These are phyloP conservation scores for Russula virescens DNA, from an alignment of 768 basidiomycete genomes.

Conservation along the genomic window DNA sequence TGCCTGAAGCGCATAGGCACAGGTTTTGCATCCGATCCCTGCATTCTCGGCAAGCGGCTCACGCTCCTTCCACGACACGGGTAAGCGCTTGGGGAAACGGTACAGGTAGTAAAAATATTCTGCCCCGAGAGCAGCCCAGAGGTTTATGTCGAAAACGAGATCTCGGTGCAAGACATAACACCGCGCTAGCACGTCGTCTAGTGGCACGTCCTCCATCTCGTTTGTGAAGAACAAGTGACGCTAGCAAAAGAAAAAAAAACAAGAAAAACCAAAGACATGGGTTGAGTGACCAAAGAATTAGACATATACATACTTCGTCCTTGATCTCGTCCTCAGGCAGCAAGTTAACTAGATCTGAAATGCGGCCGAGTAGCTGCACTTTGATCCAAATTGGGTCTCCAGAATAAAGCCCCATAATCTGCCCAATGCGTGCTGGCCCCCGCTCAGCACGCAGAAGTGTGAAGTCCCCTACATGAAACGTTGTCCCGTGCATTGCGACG, in stretches of 20 bases:
- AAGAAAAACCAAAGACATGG: too few relatives aligned
- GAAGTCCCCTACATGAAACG: conserved; percentile 60
- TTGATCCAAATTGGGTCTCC: conserved; percentile 11
- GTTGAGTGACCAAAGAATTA: background rate
- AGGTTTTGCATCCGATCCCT: conserved; percentile 43
- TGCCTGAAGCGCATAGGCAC: conserved; percentile 31
- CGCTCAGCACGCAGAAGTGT: conserved; percentile 43
- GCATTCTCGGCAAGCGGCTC: conserved; percentile 32
- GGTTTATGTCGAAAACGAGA: conserved; percentile 26
- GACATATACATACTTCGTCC: conserved; percentile 47
- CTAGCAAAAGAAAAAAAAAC: conserved; percentile 34
- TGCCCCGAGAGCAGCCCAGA: conserved; percentile 32
- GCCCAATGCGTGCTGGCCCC: conserved; percentile 54
- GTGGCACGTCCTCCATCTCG: conserved; percentile 33
- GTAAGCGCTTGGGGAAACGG: conserved; percentile 40
- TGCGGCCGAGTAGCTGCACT: conserved; percentile 44
- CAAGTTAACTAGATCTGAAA: conserved; percentile 35
- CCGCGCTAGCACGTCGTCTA: conserved; percentile 40
- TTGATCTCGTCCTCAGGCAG: conserved; percentile 39
- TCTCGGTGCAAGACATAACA: conserved; percentile 43
- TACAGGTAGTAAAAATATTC: conserved; percentile 48
- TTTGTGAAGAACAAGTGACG: conserved; percentile 58
- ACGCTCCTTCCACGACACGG: conserved; percentile 34
- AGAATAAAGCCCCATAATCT: conserved; percentile 37
- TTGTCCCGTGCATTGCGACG: conserved; percentile 40